These are phyloP conservation scores for Discostella stelligera DNA, from an alignment of 352 stramenopile genomes.

Conservation along the genomic window DNA sequence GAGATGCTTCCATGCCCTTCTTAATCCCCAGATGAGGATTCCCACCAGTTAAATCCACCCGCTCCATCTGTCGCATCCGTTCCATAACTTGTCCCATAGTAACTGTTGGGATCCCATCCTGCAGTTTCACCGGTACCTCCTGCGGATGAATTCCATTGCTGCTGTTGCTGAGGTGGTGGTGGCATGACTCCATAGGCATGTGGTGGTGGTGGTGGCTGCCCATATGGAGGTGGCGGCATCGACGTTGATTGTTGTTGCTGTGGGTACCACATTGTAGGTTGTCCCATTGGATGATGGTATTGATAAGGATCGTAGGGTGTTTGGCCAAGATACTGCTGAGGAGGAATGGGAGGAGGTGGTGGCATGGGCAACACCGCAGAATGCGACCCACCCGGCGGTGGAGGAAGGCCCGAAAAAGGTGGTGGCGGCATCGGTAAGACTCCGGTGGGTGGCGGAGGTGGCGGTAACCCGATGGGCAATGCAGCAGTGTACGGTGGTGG, in stretches of 20 bases:
- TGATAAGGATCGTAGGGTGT: slow-evolving; percentile 22
- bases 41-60: slow-evolving; percentile 81
- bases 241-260: slow-evolving; percentile 30
- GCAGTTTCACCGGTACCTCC: slow-evolving; percentile 31
- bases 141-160: slow-evolving; percentile 31
- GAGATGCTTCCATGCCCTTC: neutral
- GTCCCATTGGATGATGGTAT: slow-evolving; percentile 35
- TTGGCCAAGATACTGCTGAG: slow-evolving; percentile 23
- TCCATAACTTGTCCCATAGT: slow-evolving; percentile 54
- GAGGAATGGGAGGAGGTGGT: slow-evolving; percentile 26
- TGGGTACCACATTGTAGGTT: slow-evolving; percentile 20
- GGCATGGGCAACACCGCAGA: slow-evolving; percentile 3
- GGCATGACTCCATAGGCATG: slow-evolving; percentile 13
- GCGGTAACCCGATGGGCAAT: neutral
- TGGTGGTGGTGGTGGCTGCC: slow-evolving; percentile 15
- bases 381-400: slow-evolving; percentile 9
- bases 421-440: slow-evolving; percentile 4
- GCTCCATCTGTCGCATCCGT: slow-evolving; percentile 35
- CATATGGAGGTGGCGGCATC: slow-evolving; percentile 19
- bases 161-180: slow-evolving; percentile 25
- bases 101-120: slow-evolving; percentile 70
- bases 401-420: slow-evolving; percentile 8
- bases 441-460: neutral
- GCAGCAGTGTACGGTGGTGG: neutral
- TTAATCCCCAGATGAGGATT: slow-evolving; percentile 16